phyloP scores from a whole-genome alignment of 2,329 filamentous ascomycete species.

The Sarocladium strictum region DNA sequence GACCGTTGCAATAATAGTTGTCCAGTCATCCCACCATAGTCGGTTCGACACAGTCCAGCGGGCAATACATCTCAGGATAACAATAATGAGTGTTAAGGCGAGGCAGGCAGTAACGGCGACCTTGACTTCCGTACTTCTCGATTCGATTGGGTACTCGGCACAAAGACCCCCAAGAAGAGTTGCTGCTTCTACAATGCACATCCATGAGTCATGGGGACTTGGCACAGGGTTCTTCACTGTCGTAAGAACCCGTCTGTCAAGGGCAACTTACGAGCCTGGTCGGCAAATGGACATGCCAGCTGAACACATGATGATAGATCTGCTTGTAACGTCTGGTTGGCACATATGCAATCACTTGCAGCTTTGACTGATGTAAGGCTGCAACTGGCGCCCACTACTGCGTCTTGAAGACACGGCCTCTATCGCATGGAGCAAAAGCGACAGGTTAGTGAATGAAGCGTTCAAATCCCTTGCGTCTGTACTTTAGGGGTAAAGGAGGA shows the following conservation, averaged over 20 bases:
- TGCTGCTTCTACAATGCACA: not conserved
- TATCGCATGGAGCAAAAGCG: not conserved
- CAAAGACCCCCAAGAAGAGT: not conserved
- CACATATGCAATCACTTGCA: not conserved
- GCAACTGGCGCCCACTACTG: not conserved
- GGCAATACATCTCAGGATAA: not conserved
- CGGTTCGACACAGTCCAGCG: not conserved
- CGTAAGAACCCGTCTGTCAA: not conserved
- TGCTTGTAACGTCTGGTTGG: not conserved
- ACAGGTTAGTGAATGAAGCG: not conserved
- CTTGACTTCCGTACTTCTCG: conserved; percentile 11
- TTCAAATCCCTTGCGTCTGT: too few species aligned
- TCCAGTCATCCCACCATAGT: not conserved
- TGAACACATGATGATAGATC: not conserved
- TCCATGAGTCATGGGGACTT: not conserved
- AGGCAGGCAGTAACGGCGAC: conserved; percentile 21
- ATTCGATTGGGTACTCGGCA: not conserved
- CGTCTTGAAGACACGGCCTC: not conserved
- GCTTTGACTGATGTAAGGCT: not conserved
- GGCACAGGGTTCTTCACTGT: not conserved
- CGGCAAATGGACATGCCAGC: not conserved
- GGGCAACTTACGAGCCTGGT: not conserved
- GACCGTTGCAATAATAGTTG: not conserved
- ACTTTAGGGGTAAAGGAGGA: too few species aligned
- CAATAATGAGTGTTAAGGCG: not conserved